phyloP scores from a whole-genome alignment of 495 filamentous ascomycete species.

The Trichoderma gamsii region DNA sequence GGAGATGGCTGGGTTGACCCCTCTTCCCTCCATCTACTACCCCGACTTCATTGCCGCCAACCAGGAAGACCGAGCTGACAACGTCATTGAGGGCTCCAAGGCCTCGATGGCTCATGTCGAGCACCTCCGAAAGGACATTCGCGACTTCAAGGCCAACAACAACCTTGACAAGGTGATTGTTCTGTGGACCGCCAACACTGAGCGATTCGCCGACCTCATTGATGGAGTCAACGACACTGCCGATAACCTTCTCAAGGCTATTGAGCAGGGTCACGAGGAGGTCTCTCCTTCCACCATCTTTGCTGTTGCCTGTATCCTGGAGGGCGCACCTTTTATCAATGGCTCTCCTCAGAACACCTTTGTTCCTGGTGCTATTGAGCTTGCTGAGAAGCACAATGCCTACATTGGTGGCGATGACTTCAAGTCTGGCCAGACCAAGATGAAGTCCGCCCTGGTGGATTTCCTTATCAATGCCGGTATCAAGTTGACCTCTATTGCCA shows the following conservation, averaged over 20 bases:
- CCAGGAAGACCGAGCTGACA: slow-evolving; percentile 95
- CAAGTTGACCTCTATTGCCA: slow-evolving; percentile 97
- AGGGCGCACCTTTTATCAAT: slow-evolving; percentile 94
- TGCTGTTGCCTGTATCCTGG: slow-evolving; percentile 87
- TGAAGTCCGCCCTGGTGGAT: slow-evolving; percentile 98
- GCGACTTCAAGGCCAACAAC: slow-evolving; percentile 84
- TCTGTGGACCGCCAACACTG: slow-evolving; percentile 98
- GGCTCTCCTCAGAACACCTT: slow-evolving; percentile 99
- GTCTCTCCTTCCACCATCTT: slow-evolving; percentile 93
- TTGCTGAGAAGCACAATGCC: slow-evolving; percentile 79
- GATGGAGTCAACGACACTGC: slow-evolving; percentile 93
- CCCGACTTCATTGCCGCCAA: slow-evolving; percentile 99
- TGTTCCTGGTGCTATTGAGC: slow-evolving; percentile 82
- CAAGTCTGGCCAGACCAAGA: slow-evolving; percentile 99
- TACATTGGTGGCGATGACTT: slow-evolving; percentile 99
- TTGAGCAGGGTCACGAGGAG: slow-evolving; percentile 80
- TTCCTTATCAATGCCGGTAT: slow-evolving; percentile 98
- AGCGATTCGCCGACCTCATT: slow-evolving; percentile 86
- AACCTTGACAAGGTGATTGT: slow-evolving; percentile 92
- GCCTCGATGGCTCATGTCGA: slow-evolving; percentile 82
- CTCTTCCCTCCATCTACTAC: slow-evolving; percentile 94
- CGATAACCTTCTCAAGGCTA: slow-evolving; percentile 82
- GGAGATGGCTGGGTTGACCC: slow-evolving; percentile 85
- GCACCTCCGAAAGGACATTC: slow-evolving; percentile 90
- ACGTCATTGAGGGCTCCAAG: slow-evolving; percentile 76